Evolutionary conservation across 257 asterid species (phyloP), one percentile per base, ranked within the genome.

Genomic region (Penstemon newberryi): DNA sequence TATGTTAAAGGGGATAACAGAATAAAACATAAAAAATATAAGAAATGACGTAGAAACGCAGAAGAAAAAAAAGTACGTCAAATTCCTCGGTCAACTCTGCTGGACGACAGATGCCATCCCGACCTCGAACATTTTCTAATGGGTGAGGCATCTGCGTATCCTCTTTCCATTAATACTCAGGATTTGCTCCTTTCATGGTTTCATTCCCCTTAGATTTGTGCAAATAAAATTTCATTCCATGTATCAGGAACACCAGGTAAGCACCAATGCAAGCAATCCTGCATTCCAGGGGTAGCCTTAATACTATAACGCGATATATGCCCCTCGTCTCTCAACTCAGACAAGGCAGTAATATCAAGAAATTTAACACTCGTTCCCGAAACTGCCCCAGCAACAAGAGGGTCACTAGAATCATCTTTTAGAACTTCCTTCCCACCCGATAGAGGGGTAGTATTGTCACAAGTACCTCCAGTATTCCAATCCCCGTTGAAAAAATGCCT

Each of bases 221-320:
- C 91, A 70, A 81, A 83, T 65, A 92, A 83, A 79, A 92, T 70
- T 75, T 89, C 98, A 71, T 92, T 92, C 98, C 98, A 92, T 33
- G 96, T 71, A 82, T 92, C 98, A 1, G 98, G 98, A 56, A 92
- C 78, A 64, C 98, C 96, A 0, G 98, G 98, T 63, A 92, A 80
- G 83, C 98, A 92, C 98, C 98, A 92, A 66, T 92, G 98, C 87
- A 92, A 78, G 82, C 98, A 92, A 81, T 92, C 98, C 77, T 92
- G 98, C 74, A 79, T 60, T 18, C 95, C 96, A 0, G 96, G 90
- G 43, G 96, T 89, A 45, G 92, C 84, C 72, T 76, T 88, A 56
- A 87, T 77, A 74, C 96, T 89, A 80, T 87, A 92, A 56, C 96
- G 90, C 0, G 98, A 92, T 60, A 89, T 84, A 74, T 92, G 98